These are phyloP conservation scores for Hypholoma sublateritium DNA, from an alignment of 768 basidiomycete genomes.

Conservation along the genomic window DNA sequence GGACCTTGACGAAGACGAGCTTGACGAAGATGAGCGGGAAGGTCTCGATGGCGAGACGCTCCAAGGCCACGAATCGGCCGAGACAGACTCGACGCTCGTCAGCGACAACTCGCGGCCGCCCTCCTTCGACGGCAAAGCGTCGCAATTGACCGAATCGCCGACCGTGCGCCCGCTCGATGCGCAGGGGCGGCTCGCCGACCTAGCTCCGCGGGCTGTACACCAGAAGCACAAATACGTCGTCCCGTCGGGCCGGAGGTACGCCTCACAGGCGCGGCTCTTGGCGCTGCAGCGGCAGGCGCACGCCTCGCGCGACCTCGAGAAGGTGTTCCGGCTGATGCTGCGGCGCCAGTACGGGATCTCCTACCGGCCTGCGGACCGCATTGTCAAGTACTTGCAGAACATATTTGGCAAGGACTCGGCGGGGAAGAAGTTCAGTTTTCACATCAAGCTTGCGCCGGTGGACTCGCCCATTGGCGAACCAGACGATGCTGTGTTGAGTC, in stretches of 20 bases:
- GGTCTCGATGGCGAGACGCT: constrained; percentile 26
- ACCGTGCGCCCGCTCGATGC: constrained; percentile 14
- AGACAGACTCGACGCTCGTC: constrained; percentile 26
- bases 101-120: constrained; percentile 19
- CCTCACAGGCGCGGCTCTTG: neutral
- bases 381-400: constrained; percentile 42
- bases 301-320: constrained; percentile 51
- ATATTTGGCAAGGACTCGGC: constrained; percentile 53
- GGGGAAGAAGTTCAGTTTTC: constrained; percentile 44
- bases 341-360: constrained; percentile 48
- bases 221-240: constrained; percentile 1
- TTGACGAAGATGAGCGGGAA: constrained; percentile 15
- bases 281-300: constrained; percentile 32
- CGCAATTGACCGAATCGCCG: constrained; percentile 15
- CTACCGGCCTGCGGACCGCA: constrained; percentile 48
- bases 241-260: constrained; percentile 4
- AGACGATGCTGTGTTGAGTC: constrained; percentile 5
- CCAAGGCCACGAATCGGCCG: constrained; percentile 22
- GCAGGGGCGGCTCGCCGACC: constrained; percentile 4
- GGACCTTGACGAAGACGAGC: constrained; percentile 12
- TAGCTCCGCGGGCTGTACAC: neutral
- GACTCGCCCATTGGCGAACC: constrained; percentile 27
- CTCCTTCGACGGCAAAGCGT: constrained; percentile 19
- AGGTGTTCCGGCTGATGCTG: constrained; percentile 61
- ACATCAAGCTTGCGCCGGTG: constrained; percentile 58